phyloP scores from a whole-genome alignment of 1,139 yeast species.

The Hanseniaspora uvarum region DNA sequence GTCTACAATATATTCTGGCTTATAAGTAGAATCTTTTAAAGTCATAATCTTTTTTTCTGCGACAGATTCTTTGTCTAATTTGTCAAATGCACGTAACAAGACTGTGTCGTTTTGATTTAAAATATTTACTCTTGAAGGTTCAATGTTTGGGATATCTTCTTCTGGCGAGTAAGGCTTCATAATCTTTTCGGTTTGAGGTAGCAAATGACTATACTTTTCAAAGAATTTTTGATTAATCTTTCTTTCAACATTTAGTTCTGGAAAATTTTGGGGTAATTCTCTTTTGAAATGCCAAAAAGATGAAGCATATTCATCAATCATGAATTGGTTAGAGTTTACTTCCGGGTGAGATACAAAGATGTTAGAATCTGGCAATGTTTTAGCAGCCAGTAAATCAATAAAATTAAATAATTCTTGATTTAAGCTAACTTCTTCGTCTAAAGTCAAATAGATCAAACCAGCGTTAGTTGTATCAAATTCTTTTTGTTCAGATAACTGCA shows the following conservation, averaged over 20 bases:
- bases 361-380: conserved; percentile 38
- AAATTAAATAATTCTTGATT: conserved; percentile 36
- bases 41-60: neutral
- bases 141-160: neutral
- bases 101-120: conserved; percentile 22
- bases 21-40: neutral
- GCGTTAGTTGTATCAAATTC: conserved; percentile 29
- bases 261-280: conserved; percentile 33
- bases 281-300: conserved; percentile 26
- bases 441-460: conserved; percentile 60
- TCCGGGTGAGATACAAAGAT: conserved; percentile 64
- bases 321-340: conserved; percentile 53
- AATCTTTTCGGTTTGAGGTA: neutral
- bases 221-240: conserved; percentile 21
- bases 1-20: neutral
- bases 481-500: conserved; percentile 18
- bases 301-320: conserved; percentile 31
- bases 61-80: conserved; percentile 15
- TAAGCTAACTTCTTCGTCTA: conserved; percentile 56
- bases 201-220: neutral
- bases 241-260: conserved; percentile 37
- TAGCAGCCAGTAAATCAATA: conserved; percentile 38
- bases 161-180: neutral
- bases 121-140: conserved; percentile 25
- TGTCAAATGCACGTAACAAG: conserved; percentile 24